Evolutionary conservation across 2,329 filamentous ascomycete species (phyloP), one percentile per base, ranked within the genome.

Genomic region (Monosporascus sp.): DNA sequence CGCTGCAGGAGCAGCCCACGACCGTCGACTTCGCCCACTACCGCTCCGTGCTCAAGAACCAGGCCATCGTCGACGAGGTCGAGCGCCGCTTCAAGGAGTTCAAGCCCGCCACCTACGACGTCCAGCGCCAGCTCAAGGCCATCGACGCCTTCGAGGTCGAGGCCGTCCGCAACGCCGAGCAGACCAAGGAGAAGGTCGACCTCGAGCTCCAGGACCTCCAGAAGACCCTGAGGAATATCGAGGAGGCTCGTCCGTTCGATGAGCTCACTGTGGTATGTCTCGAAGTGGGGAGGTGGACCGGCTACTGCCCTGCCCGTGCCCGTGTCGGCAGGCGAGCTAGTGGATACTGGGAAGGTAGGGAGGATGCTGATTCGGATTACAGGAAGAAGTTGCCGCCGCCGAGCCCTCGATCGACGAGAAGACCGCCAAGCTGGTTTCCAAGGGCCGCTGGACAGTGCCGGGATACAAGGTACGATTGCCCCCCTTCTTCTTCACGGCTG

Each of bases 61-160:
- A 89, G 78, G 88, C 91, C 70, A 82, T 99, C 70, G 74, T 99
- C 72, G 87, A 96, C 77, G 91, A 99, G 82, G 94, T 99, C 73
- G 94, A 99, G 86, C 91, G 89, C 80, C 88, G 93, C 72, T 94
- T 97, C 83, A 85, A 80, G 68, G 81, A 80, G 61, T 99, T 96
- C 87, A 90, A 94, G 85, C 91, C 93, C 65, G 81, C 84, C 70
- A 90, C 89, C 65, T 97, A 97, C 82, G 94, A 99, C 76, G 86
- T 99, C 64, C 77, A 69, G 74, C 87, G 93, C 74, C 94, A 99
- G 82, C 80, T 99, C 72, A 97, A 97, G 87, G 90, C 92, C 68
- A 97, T 99, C 72, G 92, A 97, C 72, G 89, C 91, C 53, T 99
- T 99, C 72, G 93, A 99, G 85, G 86, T 89, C 55, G 91, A 97